These are phyloP conservation scores for Malassezia yamatoensis DNA, from an alignment of 1,284 basidiomycete genomes.

Conservation along the genomic window DNA sequence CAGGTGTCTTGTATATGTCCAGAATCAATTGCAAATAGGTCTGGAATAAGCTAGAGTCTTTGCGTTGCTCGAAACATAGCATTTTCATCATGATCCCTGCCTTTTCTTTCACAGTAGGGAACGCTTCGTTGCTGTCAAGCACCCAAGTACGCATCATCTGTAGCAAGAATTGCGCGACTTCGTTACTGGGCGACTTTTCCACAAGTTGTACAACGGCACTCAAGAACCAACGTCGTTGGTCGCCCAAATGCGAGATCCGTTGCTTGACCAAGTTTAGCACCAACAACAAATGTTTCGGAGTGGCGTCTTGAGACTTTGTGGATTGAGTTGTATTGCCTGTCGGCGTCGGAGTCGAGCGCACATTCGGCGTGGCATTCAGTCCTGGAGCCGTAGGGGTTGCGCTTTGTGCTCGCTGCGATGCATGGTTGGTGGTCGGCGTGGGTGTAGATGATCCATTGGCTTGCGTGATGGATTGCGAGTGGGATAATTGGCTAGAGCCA, in stretches of 20 bases:
- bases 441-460: not conserved
- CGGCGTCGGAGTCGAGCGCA: slow-evolving; percentile 18
- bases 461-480: not conserved
- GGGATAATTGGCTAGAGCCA: slow-evolving; percentile 48
- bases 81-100: slow-evolving; percentile 81
- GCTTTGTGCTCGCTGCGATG: not conserved
- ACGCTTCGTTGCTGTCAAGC: slow-evolving; percentile 53
- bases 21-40: slow-evolving; percentile 82
- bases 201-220: slow-evolving; percentile 66
- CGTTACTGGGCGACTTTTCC: slow-evolving; percentile 77
- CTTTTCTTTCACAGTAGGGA: slow-evolving; percentile 90
- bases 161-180: slow-evolving; percentile 75
- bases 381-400: slow-evolving; percentile 4
- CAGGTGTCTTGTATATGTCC: slow-evolving; percentile 82
- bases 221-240: slow-evolving; percentile 60
- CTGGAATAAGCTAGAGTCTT: slow-evolving; percentile 64
- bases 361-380: slow-evolving; percentile 28
- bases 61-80: slow-evolving; percentile 67
- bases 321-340: too few species aligned
- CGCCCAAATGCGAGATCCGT: slow-evolving; percentile 53
- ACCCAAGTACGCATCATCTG: slow-evolving; percentile 83
- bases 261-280: slow-evolving; percentile 53
- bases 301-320: too few species aligned
- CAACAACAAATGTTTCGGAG: slow-evolving; percentile 50
- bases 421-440: slow-evolving; percentile 17